Evolutionary conservation across 2,329 filamentous ascomycete genomes (phyloP), one percentile per base, ranked within the genome.

Genomic region (Verticillium nonalfalfae): DNA sequence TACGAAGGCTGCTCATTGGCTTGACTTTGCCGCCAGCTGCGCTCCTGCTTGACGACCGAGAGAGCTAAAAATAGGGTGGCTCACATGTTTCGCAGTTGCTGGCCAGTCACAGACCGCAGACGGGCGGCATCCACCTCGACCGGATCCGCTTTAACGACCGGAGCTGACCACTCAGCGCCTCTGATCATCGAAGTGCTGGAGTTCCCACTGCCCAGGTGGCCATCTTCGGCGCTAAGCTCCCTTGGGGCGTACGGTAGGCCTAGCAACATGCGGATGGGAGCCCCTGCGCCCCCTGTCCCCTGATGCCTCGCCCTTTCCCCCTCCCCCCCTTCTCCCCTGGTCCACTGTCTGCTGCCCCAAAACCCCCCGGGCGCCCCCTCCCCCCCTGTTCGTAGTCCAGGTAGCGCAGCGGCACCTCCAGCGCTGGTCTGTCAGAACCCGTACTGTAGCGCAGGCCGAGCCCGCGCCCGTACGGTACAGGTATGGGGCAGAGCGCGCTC

Each of bases 61-160:
- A 10, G 36, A 14, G 38, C 57, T 58, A 58, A 40, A 58, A 58
- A 58, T 58, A 58, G 57, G 9, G 34, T 36, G 55, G 33, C 55
- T 57, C 57, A 50, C 26, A 15, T 33, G 57, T 58, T 58, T 58
- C 57, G 57, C 13, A 50, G 38, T 58, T 40, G 21, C 6, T 33
- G 57, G 14, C 57, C 57, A 58, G 38, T 58, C 38, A 58, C 38
- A 58, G 57, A 14, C 33, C 55, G 34, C 34, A 9, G 35, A 33
- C 15, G 34, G 54, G 31, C 10, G 55, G n/a, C 18, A 18, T 34
- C 35, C 15, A 34, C 45, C 45, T 50, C 45, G n/a, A 50, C 45
- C 9, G n/a, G 18, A 50, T 50, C 45, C 45, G 45, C 45, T 26
- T 50, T 50, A 21, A 50, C 45, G n/a, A 50, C 18, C n/a, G 45